These are phyloP conservation scores for Castanopsis chinensis DNA, from an alignment of 306 rosid species.

Conservation along the genomic window DNA sequence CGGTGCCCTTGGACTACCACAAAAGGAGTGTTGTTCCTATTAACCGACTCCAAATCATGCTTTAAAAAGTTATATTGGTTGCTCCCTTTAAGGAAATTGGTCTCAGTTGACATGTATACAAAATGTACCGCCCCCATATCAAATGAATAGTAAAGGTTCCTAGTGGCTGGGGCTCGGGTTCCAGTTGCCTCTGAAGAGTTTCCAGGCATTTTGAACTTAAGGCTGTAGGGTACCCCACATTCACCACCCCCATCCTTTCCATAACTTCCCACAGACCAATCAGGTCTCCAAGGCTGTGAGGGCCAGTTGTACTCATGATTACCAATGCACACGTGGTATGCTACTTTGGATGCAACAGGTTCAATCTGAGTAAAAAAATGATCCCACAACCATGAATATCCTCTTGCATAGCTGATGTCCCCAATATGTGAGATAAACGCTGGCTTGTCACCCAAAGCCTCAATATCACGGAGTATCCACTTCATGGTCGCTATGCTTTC, in stretches of 20 bases:
- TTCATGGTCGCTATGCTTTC: constrained; percentile 82
- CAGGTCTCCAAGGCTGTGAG: constrained; percentile 79
- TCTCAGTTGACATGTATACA: constrained; percentile 79
- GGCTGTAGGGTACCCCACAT: constrained; percentile 91
- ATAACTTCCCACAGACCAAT: constrained; percentile 55
- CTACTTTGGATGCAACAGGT: constrained; percentile 66
- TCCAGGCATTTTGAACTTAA: constrained; percentile 92
- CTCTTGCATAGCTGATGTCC: constrained; percentile 93
- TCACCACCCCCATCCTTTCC: constrained; percentile 96
- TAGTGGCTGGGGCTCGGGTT: constrained; percentile 57
- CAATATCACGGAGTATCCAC: constrained; percentile 89
- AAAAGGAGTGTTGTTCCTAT: constrained; percentile 67
- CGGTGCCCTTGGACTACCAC: constrained; percentile 86
- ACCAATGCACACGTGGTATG: constrained; percentile 93
- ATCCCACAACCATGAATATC: constrained; percentile 91
- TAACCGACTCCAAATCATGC: constrained; percentile 74
- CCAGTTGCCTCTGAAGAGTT: constrained; percentile 80
- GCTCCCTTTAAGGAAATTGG: constrained; percentile 80
- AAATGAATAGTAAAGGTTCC: constrained; percentile 83
- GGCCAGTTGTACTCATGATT: constrained; percentile 95
- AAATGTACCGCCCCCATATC: constrained; percentile 80
- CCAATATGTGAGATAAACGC: constrained; percentile 91
- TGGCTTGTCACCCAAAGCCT: constrained; percentile 79
- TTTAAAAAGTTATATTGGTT: constrained; percentile 67
- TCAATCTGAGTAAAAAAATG: constrained; percentile 74